Percentiles rank a stretch among this genome's conserved stretches.
These are phyloP conservation scores for Ailanthus altissimus DNA, from an alignment of 345 rosid genomes.

Conservation along the genomic window DNA sequence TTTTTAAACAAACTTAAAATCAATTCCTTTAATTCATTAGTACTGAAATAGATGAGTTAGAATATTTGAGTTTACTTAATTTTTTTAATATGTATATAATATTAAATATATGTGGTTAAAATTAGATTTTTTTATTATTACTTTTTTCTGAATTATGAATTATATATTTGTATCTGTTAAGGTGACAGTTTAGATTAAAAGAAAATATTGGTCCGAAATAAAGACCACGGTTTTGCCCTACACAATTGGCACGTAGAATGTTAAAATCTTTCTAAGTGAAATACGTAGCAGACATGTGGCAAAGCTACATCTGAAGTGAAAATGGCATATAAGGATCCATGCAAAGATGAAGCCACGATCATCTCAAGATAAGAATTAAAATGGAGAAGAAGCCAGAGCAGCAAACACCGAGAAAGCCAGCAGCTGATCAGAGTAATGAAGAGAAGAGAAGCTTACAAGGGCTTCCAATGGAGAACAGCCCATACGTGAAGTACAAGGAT, in stretches of 20 bases:
- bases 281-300: slow-evolving; percentile 31
- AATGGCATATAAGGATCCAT: background rate
- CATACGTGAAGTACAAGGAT: slow-evolving; percentile 38
- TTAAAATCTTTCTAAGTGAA: background rate
- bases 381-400: slow-evolving; percentile 22
- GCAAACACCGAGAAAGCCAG: slow-evolving; percentile 14
- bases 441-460: slow-evolving; percentile 25
- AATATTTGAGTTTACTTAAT: too few species aligned
- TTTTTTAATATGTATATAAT: too few species aligned
- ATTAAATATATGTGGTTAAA: too few species aligned
- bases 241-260: slow-evolving; percentile 25
- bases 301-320: background rate
- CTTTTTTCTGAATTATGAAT: too few species aligned
- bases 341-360: background rate
- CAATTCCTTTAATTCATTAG: too few species aligned
- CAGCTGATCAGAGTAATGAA: background rate
- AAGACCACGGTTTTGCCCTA: too few species aligned
- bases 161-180: too few species aligned
- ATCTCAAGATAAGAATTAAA: background rate
- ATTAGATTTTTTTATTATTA: too few species aligned
- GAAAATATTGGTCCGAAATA: too few species aligned
- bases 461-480: slow-evolving; percentile 39
- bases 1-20: too few species aligned
- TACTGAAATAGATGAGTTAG: background rate
- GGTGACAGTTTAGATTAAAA: too few species aligned